Evolutionary conservation across 148 eudicot species (phyloP).

Genomic region (Simmondsia chinensis): DNA sequence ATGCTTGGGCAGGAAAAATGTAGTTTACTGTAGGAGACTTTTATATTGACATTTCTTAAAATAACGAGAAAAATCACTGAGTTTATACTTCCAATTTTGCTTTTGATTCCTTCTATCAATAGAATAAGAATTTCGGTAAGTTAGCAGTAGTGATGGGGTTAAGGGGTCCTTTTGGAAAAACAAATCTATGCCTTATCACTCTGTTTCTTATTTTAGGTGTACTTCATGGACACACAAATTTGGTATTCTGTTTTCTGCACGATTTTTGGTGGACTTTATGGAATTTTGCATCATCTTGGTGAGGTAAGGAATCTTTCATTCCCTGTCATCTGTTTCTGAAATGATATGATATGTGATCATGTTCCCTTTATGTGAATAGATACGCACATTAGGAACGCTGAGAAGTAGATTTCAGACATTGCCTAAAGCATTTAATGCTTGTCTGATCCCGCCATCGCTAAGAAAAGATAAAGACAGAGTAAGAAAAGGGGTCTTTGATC

Average conservation of each 20-base stretch:
- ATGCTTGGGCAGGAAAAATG: too few species aligned
- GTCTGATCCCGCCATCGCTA: slow-evolving; percentile 47
- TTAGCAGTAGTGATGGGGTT: too few species aligned
- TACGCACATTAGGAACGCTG: slow-evolving; percentile 87
- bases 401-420: slow-evolving; percentile 80
- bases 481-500: slow-evolving; percentile 28
- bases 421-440: slow-evolving; percentile 61
- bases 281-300: slow-evolving; percentile 91
- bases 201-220: slow-evolving; percentile 41
- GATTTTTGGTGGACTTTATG: slow-evolving; percentile 82
- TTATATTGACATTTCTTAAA: too few species aligned
- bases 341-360: slow-evolving; percentile 6
- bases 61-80: too few species aligned
- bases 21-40: too few species aligned
- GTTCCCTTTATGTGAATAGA: slow-evolving; percentile 27
- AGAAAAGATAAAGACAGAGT: slow-evolving; percentile 24
- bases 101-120: too few species aligned
- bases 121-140: too few species aligned
- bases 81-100: too few species aligned
- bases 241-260: slow-evolving; percentile 98
- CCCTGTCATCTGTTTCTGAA: neutral
- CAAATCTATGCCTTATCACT: neutral
- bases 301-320: slow-evolving; percentile 37
- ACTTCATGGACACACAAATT: slow-evolving; percentile 94
- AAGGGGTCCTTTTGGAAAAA: too few species aligned